Percentiles rank a stretch among this genome's conserved stretches.
Evolutionary conservation across 352 stramenopile genomes (phyloP).

Genomic region (Phytophthora megakarya): DNA sequence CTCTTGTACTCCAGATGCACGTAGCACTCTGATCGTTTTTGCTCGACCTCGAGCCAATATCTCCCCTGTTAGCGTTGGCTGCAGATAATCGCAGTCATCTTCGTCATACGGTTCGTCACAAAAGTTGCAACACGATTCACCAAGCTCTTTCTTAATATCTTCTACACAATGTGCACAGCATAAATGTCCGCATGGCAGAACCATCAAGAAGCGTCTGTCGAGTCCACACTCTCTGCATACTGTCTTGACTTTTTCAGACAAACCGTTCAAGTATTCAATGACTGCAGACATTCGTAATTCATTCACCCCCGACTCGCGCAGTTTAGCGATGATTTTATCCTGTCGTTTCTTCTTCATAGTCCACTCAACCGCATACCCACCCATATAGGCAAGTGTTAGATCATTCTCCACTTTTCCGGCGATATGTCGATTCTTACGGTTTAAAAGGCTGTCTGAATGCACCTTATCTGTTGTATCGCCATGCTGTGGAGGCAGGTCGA

Average conservation of each 20-base stretch:
- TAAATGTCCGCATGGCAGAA: slow-evolving; percentile 91
- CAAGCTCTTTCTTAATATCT: slow-evolving; percentile 29
- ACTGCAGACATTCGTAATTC: slow-evolving; percentile 31
- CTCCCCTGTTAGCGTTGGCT: slow-evolving; percentile 28
- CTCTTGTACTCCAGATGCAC: slow-evolving; percentile 29
- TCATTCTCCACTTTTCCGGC: slow-evolving; percentile 49
- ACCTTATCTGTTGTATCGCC: neutral
- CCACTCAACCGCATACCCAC: slow-evolving; percentile 42
- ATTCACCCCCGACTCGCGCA: slow-evolving; percentile 31
- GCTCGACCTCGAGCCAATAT: slow-evolving; percentile 23
- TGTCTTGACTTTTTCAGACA: slow-evolving; percentile 32
- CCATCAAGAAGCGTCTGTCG: slow-evolving; percentile 77
- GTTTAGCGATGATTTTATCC: slow-evolving; percentile 47
- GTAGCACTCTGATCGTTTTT: slow-evolving; percentile 55
- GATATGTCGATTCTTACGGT: slow-evolving; percentile 54
- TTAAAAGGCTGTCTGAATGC: slow-evolving; percentile 69
- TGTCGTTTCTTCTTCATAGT: slow-evolving; percentile 24
- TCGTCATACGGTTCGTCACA: slow-evolving; percentile 23
- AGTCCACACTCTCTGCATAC: slow-evolving; percentile 73
- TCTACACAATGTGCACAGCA: slow-evolving; percentile 92
- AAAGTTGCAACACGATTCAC: slow-evolving; percentile 9
- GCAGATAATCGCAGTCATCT: slow-evolving; percentile 24
- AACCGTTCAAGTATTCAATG: slow-evolving; percentile 49
- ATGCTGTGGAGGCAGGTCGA: slow-evolving; percentile 48
- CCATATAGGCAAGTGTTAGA: slow-evolving; percentile 51